Evolutionary conservation across 1,284 basidiomycete genomes (phyloP), one percentile per base, ranked within the genome.

Genomic region (Cryptococcus sp.): DNA sequence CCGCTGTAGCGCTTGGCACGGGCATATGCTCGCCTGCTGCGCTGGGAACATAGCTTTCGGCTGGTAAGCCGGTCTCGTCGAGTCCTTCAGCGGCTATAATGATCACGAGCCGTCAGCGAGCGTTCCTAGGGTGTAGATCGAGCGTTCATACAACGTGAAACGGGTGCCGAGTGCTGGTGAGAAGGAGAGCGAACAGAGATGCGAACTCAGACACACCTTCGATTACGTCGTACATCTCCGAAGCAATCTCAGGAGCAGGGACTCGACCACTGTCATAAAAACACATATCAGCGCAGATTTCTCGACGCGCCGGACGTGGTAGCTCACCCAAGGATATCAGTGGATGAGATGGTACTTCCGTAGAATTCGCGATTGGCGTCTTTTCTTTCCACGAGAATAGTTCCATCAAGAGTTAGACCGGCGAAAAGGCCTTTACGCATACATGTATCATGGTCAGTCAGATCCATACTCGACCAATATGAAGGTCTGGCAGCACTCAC

Each of bases 321-420:
- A 38, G 69, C 73, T 61, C 60, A 75, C 74, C 65, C 84, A 22
- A 98, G 85, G 64, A 99, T 91, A 75, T 96, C 93, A 48, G 85
- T 83, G 0, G 92, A 91, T 0, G 94, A 91, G 22, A 99, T 87
- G 13, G 87, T 82, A 17, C 91, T 93, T 11, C 95, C 96, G 71
- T 99, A 99, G 80, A 98, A 99, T 29, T 93, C 91, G 54, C 87
- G 85, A 75, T 94, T 94, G 54, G 93, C 88, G 74, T 97, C 93
- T 75, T 92, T 94, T 68, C 95, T 86, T 78, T 98, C 95, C 59
- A 99, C 90, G 55, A 99, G 84, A 45, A 85, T 90, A 0, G 95
- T 97, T 1, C 96, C 96, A 77, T 99, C 96, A 48, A 99, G 82
- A 3, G 91, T 94, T 48, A 99, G 79, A 23, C 95, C 95, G 2